Percentiles rank a stretch among this genome's conserved stretches.
phyloP scores from a whole-genome alignment of 1,139 yeast genomes.

The Candida tunisiensis region DNA sequence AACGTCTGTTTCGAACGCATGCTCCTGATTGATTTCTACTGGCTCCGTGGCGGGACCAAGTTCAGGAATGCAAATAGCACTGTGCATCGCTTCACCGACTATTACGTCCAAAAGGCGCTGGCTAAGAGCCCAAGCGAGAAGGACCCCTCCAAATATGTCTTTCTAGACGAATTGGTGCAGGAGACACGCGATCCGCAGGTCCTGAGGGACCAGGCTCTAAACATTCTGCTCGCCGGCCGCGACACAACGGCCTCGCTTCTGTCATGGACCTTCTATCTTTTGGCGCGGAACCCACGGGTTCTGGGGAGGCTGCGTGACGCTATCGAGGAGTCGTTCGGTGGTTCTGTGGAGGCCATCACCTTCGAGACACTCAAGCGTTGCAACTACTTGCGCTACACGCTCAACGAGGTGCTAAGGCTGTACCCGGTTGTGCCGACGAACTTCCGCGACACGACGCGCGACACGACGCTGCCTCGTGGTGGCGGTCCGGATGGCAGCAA shows the following conservation, averaged over 20 bases:
- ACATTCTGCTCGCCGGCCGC: constrained; percentile 33
- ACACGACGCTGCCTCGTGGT: constrained; percentile 12
- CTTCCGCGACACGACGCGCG: constrained; percentile 25
- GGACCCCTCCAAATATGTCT: constrained; percentile 18
- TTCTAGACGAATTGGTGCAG: constrained; percentile 30
- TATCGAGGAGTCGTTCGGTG: constrained; percentile 21
- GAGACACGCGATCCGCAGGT: constrained; percentile 29
- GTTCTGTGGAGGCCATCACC: constrained; percentile 13
- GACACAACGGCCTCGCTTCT: constrained; percentile 41
- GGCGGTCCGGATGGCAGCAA: constrained; percentile 24
- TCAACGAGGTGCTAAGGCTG: constrained; percentile 33
- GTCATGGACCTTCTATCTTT: constrained; percentile 29
- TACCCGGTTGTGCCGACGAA: constrained; percentile 39
- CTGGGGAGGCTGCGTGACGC: constrained; percentile 22
- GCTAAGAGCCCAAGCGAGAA: constrained; percentile 1
- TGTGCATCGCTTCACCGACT: constrained; percentile 15
- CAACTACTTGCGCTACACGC: constrained; percentile 28
- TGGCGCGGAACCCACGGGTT: constrained; percentile 26
- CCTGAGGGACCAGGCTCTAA: constrained; percentile 31
- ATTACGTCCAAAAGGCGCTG: constrained; percentile 14
- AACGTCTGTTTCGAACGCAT: constrained; percentile 20
- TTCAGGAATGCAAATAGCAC: constrained; percentile 15
- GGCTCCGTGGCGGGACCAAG: constrained; percentile 18
- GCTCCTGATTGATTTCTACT: constrained; percentile 23
- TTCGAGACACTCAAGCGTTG: constrained; percentile 35